A percentile compares a stretch with the other conserved stretches of the same genome.
Evolutionary conservation across 805 yeast species (phyloP).

Genomic region (Metschnikowia baotianmanensis): DNA sequence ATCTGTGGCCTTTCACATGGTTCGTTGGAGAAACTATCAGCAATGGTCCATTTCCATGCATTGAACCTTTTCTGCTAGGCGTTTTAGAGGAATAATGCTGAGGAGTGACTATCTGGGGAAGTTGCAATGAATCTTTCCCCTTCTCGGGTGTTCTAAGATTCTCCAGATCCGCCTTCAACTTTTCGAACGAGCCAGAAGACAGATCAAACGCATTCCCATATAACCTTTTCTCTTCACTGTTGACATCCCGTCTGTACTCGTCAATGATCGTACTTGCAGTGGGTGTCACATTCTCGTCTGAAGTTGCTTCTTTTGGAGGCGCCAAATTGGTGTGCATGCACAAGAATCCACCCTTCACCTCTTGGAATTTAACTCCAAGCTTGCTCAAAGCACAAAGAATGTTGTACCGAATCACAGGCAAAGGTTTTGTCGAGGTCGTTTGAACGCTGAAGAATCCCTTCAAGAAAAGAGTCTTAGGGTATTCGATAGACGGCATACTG

Average conservation of each 20-base stretch:
- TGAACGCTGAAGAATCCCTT: slow-evolving; percentile 94
- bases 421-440: slow-evolving; percentile 89
- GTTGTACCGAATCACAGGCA: slow-evolving; percentile 83
- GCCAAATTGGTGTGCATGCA: slow-evolving; percentile 56
- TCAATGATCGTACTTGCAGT: slow-evolving; percentile 19
- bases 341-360: slow-evolving; percentile 90
- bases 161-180: slow-evolving; percentile 18
- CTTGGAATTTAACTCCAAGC: slow-evolving; percentile 78
- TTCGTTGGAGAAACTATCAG: slow-evolving; percentile 10
- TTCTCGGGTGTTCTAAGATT: slow-evolving; percentile 28
- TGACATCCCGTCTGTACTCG: slow-evolving; percentile 20
- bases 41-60: slow-evolving; percentile 26
- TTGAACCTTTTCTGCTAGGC: slow-evolving; percentile 40
- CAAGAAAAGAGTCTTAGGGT: slow-evolving; percentile 84
- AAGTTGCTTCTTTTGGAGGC: slow-evolving; percentile 38
- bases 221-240: slow-evolving; percentile 31
- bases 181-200: slow-evolving; percentile 29
- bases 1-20: slow-evolving; percentile 31
- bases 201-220: slow-evolving; percentile 42
- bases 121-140: neutral
- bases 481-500: slow-evolving; percentile 91
- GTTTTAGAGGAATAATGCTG: slow-evolving; percentile 18
- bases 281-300: slow-evolving; percentile 16
- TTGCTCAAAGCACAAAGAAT: slow-evolving; percentile 73
- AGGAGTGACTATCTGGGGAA: slow-evolving; percentile 18